Conservation (phyloP, 495 filamentous ascomycete species). For the Geopyxis carbonaria region DNA sequence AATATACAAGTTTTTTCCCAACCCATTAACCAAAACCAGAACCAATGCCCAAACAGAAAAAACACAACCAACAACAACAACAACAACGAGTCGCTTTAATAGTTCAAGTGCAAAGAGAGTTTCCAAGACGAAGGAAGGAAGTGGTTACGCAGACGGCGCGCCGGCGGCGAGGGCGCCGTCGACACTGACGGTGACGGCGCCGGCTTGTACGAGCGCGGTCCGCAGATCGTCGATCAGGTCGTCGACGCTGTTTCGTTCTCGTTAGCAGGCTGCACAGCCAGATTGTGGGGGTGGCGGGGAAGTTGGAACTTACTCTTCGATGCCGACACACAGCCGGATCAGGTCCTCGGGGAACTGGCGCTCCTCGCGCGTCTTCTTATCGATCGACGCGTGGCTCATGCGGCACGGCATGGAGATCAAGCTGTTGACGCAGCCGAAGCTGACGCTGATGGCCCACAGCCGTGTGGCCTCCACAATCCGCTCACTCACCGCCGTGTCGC, state of each 20-base stretch:
- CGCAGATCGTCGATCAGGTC: slow-evolving; percentile 88
- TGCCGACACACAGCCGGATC: slow-evolving; percentile 86
- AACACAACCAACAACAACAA: too few species aligned
- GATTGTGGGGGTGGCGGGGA: not conserved
- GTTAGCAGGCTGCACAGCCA: not conserved
- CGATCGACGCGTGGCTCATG: slow-evolving; percentile 98
- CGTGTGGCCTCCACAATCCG: slow-evolving; percentile 83
- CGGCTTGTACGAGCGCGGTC: slow-evolving; percentile 79
- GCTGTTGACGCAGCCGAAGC: slow-evolving; percentile 95
- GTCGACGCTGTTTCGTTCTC: slow-evolving; percentile 32
- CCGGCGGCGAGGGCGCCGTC: slow-evolving; percentile 58
- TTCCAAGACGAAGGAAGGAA: too few species aligned
- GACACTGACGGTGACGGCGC: slow-evolving; percentile 68
- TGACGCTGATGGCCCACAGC: slow-evolving; percentile 88
- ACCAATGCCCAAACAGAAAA: too few species aligned
- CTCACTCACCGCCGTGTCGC: slow-evolving; percentile 62
- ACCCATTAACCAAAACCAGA: too few species aligned
- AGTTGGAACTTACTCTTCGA: slow-evolving; percentile 48
- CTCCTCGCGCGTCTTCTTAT: slow-evolving; percentile 78
- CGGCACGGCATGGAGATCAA: slow-evolving; percentile 97
- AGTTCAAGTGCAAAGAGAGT: too few species aligned
- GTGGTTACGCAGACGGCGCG: too few species aligned
- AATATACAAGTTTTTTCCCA: too few species aligned
- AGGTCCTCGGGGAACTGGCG: slow-evolving; percentile 89
- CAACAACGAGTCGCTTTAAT: too few species aligned